A percentile compares a stretch with the other conserved stretches of the same genome.
Conservation (phyloP, 306 rosid species). For the Trifolium pratense region DNA sequence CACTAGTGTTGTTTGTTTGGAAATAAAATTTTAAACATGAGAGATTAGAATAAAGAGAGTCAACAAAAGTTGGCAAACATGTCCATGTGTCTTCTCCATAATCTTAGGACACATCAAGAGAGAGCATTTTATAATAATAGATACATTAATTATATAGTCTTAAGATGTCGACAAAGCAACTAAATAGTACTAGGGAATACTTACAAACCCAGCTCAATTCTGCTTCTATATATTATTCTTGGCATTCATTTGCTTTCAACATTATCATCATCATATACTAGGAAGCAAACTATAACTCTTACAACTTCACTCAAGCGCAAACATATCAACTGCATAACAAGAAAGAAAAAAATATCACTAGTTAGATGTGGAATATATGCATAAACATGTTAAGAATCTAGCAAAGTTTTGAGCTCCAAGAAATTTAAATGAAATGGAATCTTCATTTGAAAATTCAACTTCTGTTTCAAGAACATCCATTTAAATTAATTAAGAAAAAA, state of each 20-base stretch:
- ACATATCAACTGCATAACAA: constrained; percentile 48
- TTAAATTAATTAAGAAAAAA: too few species aligned
- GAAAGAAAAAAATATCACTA: background rate
- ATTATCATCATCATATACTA: constrained; percentile 30
- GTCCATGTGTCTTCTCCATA: constrained; percentile 27
- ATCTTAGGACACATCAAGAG: constrained; percentile 24
- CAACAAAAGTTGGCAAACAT: background rate
- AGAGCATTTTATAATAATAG: constrained; percentile 37
- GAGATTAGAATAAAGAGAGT: background rate
- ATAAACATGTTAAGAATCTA: background rate
- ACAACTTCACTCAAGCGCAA: constrained; percentile 28
- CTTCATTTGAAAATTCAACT: too few species aligned
- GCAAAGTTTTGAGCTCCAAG: background rate
- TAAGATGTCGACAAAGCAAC: constrained; percentile 37
- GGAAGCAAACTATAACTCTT: constrained; percentile 41
- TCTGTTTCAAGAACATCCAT: too few species aligned
- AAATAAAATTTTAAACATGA: background rate
- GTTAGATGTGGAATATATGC: constrained; percentile 12
- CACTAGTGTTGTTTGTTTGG: background rate
- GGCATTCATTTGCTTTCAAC: constrained; percentile 37
- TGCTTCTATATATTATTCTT: constrained; percentile 36
- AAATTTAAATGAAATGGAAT: too few species aligned
- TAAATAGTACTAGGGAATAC: constrained; percentile 37
- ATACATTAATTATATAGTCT: constrained; percentile 27
- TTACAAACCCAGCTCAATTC: constrained; percentile 37